A percentile compares a stretch with the other conserved stretches of the same genome.
These are phyloP conservation scores for Viola pubescens DNA, from an alignment of 441 rosid species.

Conservation along the genomic window DNA sequence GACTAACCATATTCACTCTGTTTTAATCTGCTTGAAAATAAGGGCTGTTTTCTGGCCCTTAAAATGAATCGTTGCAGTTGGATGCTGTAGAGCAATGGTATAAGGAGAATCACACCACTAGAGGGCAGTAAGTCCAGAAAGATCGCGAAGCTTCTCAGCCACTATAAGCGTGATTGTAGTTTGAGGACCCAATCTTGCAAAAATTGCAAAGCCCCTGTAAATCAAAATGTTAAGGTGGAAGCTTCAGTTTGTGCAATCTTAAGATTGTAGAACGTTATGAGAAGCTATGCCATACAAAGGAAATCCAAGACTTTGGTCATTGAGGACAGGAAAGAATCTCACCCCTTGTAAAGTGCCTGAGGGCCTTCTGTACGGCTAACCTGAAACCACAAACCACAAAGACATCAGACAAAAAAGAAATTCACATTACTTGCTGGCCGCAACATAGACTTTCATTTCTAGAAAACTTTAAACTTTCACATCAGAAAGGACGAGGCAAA, in stretches of 20 bases:
- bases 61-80: background rate
- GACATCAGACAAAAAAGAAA: conserved; percentile 10
- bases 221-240: conserved; percentile 1
- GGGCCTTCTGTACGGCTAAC: conserved; percentile 60
- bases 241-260: too few species aligned
- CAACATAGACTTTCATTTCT: too few species aligned
- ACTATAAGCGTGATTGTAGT: conserved; percentile 65
- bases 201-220: conserved; percentile 64
- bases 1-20: background rate
- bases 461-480: too few species aligned
- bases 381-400: conserved; percentile 35
- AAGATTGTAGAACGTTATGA: too few species aligned
- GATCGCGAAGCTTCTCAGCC: conserved; percentile 62
- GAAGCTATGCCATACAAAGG: too few species aligned
- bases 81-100: background rate
- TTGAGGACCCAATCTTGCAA: conserved; percentile 83
- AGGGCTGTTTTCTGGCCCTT: conserved; percentile 5
- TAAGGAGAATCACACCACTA: conserved; percentile 20
- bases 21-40: conserved; percentile 7
- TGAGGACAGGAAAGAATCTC: conserved; percentile 19
- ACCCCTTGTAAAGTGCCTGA: conserved; percentile 81
- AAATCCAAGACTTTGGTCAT: background rate
- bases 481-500: too few species aligned
- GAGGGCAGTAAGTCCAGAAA: conserved; percentile 63
- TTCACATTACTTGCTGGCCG: too few species aligned